Percentiles rank a stretch among this genome's conserved stretches.
These are phyloP conservation scores for Pythium apleroticum DNA, from an alignment of 352 stramenopile genomes.

Conservation along the genomic window DNA sequence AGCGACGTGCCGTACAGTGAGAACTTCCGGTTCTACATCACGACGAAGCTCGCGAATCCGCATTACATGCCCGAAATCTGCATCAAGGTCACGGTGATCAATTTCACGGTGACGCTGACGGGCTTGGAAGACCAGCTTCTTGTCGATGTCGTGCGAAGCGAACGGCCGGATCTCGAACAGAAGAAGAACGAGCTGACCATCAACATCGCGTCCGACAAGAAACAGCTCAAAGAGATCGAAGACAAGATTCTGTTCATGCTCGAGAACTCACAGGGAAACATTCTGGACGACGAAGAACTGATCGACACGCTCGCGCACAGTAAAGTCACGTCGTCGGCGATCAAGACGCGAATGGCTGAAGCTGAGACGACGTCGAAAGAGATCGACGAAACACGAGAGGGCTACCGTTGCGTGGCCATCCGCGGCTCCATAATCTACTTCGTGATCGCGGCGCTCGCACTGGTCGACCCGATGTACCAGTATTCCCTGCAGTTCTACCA, in stretches of 20 bases:
- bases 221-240: constrained; percentile 93
- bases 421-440: constrained; percentile 94
- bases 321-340: constrained; percentile 90
- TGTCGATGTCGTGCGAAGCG: constrained; percentile 91
- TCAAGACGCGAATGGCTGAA: constrained; percentile 89
- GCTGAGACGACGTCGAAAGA: constrained; percentile 89
- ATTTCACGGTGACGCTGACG: constrained; percentile 93
- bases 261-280: constrained; percentile 92
- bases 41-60: constrained; percentile 93
- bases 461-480: constrained; percentile 95
- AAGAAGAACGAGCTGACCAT: constrained; percentile 93
- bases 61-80: constrained; percentile 95
- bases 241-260: constrained; percentile 95
- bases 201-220: constrained; percentile 92
- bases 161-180: constrained; percentile 90
- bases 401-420: constrained; percentile 89
- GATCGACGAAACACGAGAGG: constrained; percentile 91
- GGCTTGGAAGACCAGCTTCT: constrained; percentile 93
- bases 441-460: constrained; percentile 88
- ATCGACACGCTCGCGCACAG: constrained; percentile 90
- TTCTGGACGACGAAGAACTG: constrained; percentile 93
- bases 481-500: constrained; percentile 95
- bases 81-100: constrained; percentile 95
- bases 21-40: constrained; percentile 94
- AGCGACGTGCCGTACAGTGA: constrained; percentile 92